Conservation (phyloP, 75 land plant species). For the Pinus albicaulis region DNA sequence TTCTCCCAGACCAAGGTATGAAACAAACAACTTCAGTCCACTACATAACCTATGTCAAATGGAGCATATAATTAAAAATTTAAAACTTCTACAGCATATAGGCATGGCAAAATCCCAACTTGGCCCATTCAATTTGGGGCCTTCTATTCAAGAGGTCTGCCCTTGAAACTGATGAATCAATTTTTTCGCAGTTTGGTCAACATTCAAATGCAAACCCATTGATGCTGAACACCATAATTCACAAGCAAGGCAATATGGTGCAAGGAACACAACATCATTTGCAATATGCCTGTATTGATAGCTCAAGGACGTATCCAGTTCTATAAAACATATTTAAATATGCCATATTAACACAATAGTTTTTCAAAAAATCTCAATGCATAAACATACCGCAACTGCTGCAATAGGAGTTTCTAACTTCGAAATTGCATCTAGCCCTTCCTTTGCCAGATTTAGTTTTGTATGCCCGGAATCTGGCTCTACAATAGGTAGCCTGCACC, state of each 20-base stretch:
- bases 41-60: not conserved
- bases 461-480: conserved; percentile 92
- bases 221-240: not conserved
- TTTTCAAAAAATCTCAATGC: not conserved
- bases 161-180: not conserved
- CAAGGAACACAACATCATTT: not conserved
- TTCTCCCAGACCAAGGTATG: not conserved
- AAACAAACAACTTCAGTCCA: not conserved
- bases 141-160: not conserved
- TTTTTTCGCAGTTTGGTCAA: not conserved
- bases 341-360: not conserved
- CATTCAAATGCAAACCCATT: not conserved
- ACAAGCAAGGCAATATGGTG: not conserved
- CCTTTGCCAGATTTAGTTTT: conserved; percentile 62
- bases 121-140: not conserved
- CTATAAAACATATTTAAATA: not conserved
- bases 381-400: conserved; percentile 65
- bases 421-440: conserved; percentile 69
- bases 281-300: not conserved
- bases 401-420: conserved; percentile 76
- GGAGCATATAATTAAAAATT: not conserved
- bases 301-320: not conserved
- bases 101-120: not conserved
- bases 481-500: conserved; percentile 67
- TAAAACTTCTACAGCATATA: not conserved